Base-by-base conservation (phyloP, 495 filamentous ascomycete genomes). In the Cudoniella acicularis region DNA sequence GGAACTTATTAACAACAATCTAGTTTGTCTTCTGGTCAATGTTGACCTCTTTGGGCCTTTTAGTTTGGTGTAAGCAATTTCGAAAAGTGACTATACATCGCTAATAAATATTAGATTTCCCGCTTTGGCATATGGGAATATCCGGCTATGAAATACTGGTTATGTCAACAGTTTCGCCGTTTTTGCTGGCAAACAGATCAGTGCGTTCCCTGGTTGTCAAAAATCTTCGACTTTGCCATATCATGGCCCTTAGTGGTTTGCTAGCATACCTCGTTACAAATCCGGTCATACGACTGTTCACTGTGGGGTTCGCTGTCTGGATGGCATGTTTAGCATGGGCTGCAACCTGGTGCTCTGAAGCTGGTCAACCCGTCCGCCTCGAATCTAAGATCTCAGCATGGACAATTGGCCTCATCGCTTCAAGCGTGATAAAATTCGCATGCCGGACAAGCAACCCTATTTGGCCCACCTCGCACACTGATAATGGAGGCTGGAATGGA, bases 41-140 rank as follows among this genome's bases (percentile, higher is more conserved):
- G 63, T 78, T 96, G 61, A 99, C 95, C 56, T 88, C 90, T 52
- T 78, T 99, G 52, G 91, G 89, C 41, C 77, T 98, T 25, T 78
- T 87, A 36, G 86, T 98, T 23, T 99, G 95, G 95, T 99, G 89
- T 93, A 83, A 82, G 89, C 72, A 49, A 36, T 27, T 0, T n/a
- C 16, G 10, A 21, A 3, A 25, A 4, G 40, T 13, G 40, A 8
- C 22, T 48, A 62, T 30, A 61, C 2, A 8, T 21, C 21, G 23
- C 30, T 56, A 69, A 43, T 75, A 66, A 24, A 57, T 52, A 46
- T 21, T 60, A 92, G 89, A 96, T 69, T 99, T 99, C 68, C 94
- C 94, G 16, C 82, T 99, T n/a, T 99, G 95, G 95, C 85, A 97
- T 70, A 98, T 99, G 95, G 95, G 95, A 57, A 92, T 99, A 59